These are phyloP conservation scores for Candida wancherniae DNA, from an alignment of 805 yeast genomes.

Conservation along the genomic window DNA sequence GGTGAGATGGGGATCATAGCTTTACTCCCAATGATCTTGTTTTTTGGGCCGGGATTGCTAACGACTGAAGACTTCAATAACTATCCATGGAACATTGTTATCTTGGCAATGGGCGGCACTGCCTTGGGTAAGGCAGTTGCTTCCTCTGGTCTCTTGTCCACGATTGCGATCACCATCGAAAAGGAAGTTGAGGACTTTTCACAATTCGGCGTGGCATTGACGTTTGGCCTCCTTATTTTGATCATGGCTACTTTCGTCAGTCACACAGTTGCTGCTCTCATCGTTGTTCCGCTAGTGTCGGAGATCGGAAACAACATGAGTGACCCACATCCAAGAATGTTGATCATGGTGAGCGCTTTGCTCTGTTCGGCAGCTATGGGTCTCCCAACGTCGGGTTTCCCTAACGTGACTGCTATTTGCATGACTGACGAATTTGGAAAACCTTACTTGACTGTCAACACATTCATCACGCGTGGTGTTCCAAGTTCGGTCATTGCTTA, in stretches of 20 bases:
- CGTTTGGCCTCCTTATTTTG: constrained; percentile 69
- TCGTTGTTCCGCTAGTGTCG: constrained; percentile 82
- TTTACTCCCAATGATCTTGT: constrained; percentile 43
- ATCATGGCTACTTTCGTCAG: constrained; percentile 92
- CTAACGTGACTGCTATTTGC: constrained; percentile 95
- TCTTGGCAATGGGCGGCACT: constrained; percentile 53
- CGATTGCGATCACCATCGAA: constrained; percentile 44
- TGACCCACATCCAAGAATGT: constrained; percentile 78
- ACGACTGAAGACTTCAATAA: constrained; percentile 46
- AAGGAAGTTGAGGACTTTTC: constrained; percentile 37
- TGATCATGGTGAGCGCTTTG: constrained; percentile 61
- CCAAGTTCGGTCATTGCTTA: constrained; percentile 81
- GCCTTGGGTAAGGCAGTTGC: constrained; percentile 50
- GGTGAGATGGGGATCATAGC: constrained; percentile 49
- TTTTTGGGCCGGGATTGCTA: constrained; percentile 47
- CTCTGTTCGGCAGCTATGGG: constrained; percentile 97
- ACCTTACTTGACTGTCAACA: constrained; percentile 80
- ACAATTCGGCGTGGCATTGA: constrained; percentile 41
- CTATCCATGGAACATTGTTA: constrained; percentile 52
- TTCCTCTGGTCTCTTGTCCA: constrained; percentile 44
- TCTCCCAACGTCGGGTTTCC: constrained; percentile 94
- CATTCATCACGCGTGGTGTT: constrained; percentile 86
- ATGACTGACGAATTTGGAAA: constrained; percentile 90
- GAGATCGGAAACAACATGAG: constrained; percentile 77
- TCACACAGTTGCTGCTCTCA: constrained; percentile 95